These are phyloP conservation scores for Euphorbia peplus DNA, from an alignment of 345 rosid genomes.

Conservation along the genomic window DNA sequence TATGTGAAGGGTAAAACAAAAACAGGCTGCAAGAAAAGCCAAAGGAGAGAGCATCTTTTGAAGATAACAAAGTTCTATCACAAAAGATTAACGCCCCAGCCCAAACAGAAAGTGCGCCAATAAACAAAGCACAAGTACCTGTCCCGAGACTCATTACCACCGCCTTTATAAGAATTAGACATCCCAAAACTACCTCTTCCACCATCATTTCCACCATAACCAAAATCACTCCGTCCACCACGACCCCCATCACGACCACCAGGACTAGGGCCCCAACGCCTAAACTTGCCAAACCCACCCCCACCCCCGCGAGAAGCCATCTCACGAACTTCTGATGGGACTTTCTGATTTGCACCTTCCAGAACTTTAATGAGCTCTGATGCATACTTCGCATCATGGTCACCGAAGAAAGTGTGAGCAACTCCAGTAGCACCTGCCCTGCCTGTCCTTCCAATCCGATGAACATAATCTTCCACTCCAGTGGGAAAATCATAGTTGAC, in stretches of 20 bases:
- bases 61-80: too few species aligned
- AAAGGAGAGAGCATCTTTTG: not conserved
- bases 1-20: not conserved
- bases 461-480: conserved; percentile 97
- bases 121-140: conserved; percentile 40
- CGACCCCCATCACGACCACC: conserved; percentile 68
- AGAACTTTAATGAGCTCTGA: conserved; percentile 78
- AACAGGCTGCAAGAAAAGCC: not conserved
- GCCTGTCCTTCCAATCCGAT: conserved; percentile 96
- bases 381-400: conserved; percentile 89
- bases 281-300: conserved; percentile 64
- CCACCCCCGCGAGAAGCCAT: conserved; percentile 87
- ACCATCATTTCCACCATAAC: conserved; percentile 54
- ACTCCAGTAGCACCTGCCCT: conserved; percentile 98
- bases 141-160: conserved; percentile 53
- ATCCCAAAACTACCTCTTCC: conserved; percentile 53
- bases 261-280: conserved; percentile 69
- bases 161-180: conserved; percentile 33
- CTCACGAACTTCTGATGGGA: conserved; percentile 78
- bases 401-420: conserved; percentile 81
- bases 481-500: conserved; percentile 94
- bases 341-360: conserved; percentile 89
- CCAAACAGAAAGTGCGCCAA: not conserved
- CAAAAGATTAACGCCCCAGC: not conserved
- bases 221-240: conserved; percentile 44